Conservation (phyloP, 306 rosid species). For the Malus sieversii region DNA sequence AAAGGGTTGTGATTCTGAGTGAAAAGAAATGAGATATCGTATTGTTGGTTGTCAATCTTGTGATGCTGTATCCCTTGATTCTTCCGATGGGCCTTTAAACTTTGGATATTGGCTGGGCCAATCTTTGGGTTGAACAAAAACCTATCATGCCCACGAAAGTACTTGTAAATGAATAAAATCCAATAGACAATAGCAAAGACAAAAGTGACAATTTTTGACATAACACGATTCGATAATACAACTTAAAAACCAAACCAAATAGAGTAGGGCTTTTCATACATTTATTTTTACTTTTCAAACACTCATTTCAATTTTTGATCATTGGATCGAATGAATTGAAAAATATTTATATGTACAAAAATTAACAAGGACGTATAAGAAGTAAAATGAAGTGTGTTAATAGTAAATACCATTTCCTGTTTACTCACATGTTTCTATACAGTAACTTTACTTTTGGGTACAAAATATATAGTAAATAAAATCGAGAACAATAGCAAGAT, state of each 20-base stretch:
- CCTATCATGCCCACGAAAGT: neutral
- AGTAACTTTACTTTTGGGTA: neutral
- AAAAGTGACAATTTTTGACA: neutral
- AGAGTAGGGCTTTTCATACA: too few species aligned
- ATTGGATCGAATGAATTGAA: too few species aligned
- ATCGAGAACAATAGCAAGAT: too few species aligned
- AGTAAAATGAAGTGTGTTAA: too few species aligned
- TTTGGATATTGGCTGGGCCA: neutral
- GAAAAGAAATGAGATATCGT: neutral
- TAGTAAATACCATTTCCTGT: too few species aligned
- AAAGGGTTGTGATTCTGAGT: neutral
- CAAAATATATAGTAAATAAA: neutral
- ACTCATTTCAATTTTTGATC: rapidly evolving
- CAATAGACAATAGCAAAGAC: too few species aligned
- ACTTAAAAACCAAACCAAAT: neutral
- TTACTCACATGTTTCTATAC: neutral
- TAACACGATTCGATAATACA: neutral
- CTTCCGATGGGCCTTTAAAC: neutral
- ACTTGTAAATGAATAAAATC: neutral
- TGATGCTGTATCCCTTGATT: too few species aligned
- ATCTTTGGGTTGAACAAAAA: neutral
- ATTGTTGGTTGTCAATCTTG: neutral
- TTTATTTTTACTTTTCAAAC: too few species aligned
- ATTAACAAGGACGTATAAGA: too few species aligned
- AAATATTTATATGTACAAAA: too few species aligned